Percentiles rank a stretch among this genome's conserved stretches.
Conservation (phyloP, 495 filamentous ascomycete species). For the Corynascus novoguineensis region DNA sequence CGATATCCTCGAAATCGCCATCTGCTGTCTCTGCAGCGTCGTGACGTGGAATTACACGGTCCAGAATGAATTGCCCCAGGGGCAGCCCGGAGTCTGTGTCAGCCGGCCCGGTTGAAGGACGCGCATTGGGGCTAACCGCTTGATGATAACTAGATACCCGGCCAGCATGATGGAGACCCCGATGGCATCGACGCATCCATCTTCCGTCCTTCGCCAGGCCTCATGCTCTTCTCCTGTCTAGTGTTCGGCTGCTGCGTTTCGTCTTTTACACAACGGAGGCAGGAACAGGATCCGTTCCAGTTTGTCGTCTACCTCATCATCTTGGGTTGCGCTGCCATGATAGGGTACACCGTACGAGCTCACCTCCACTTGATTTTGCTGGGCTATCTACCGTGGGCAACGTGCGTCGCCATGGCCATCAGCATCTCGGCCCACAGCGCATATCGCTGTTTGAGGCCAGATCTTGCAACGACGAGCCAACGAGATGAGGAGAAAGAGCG, state of each 20-base stretch:
- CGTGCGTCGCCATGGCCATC: constrained; percentile 39
- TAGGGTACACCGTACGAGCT: constrained; percentile 29
- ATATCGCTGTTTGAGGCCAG: constrained; percentile 9
- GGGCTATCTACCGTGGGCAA: constrained; percentile 39
- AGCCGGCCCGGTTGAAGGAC: background rate
- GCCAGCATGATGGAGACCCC: background rate
- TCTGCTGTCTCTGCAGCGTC: constrained; percentile 20
- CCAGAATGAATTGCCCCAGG: constrained; percentile 11
- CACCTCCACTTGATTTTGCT: constrained; percentile 40
- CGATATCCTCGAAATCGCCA: constrained; percentile 21
- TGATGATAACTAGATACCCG: constrained; percentile 4
- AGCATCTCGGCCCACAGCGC: constrained; percentile 27
- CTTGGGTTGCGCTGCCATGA: constrained; percentile 25
- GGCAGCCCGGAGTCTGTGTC: constrained; percentile 14
- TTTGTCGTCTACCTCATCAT: constrained; percentile 34
- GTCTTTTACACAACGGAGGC: constrained; percentile 39
- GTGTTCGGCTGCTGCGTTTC: constrained; percentile 44
- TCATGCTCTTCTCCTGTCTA: constrained; percentile 42
- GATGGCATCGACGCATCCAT: constrained; percentile 15
- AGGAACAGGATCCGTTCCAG: constrained; percentile 38
- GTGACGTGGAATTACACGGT: constrained; percentile 26
- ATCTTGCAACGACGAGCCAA: background rate
- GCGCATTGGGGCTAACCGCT: constrained; percentile 7
- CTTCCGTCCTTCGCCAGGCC: constrained; percentile 29
- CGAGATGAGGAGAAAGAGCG: constrained; percentile 20